Conservation (phyloP, 2,329 filamentous ascomycete species). For the Penicillium sp. region DNA sequence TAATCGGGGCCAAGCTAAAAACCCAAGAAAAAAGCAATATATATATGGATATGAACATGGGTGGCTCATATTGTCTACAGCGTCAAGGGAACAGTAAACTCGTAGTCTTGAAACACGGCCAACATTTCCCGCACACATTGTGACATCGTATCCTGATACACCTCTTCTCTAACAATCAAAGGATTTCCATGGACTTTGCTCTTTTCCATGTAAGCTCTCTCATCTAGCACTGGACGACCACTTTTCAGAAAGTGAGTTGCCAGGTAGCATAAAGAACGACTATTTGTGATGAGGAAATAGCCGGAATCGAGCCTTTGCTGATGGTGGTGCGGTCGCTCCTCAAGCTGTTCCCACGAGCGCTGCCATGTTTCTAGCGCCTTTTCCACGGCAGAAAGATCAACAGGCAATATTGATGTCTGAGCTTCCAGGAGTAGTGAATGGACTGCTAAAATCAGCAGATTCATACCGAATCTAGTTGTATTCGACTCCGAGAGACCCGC, state of each 20-base stretch:
- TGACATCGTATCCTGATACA: not conserved
- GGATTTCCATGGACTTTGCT: not conserved
- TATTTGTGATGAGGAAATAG: not conserved
- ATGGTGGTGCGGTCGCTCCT: too few species aligned
- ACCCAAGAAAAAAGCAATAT: too few species aligned
- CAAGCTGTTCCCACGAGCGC: not conserved
- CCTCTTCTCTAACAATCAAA: not conserved
- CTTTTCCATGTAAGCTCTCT: not conserved
- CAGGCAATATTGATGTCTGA: constrained; percentile 1
- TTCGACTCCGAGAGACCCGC: not conserved
- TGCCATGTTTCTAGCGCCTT: not conserved
- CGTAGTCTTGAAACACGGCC: too few species aligned
- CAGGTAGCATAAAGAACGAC: not conserved
- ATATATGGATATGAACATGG: too few species aligned
- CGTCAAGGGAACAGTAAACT: too few species aligned
- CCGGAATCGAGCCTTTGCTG: not conserved
- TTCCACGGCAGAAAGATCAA: constrained; percentile 3
- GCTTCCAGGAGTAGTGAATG: constrained; percentile 1
- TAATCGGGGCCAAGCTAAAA: too few species aligned
- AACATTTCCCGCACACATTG: not conserved
- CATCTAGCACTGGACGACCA: not conserved
- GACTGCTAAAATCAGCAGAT: not conserved
- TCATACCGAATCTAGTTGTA: not conserved
- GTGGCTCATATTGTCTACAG: too few species aligned
- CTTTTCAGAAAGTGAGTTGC: not conserved